phyloP scores from a whole-genome alignment of 441 rosid species.

The Populus tomentosa region DNA sequence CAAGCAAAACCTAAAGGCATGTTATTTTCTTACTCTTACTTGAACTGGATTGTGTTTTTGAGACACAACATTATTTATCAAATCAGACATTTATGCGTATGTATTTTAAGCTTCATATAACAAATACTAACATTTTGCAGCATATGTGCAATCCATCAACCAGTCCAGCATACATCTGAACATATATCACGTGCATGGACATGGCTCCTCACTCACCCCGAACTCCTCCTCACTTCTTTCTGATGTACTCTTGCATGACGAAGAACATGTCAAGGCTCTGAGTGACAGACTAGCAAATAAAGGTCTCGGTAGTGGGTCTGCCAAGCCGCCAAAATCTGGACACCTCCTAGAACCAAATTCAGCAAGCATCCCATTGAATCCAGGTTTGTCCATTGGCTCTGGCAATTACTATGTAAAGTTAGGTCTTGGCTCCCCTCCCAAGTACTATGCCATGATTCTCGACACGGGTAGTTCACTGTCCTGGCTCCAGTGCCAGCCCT shows the following conservation, averaged over 20 bases:
- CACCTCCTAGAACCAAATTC: conserved; percentile 7
- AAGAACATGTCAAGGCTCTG: conserved; percentile 17
- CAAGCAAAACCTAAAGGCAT: not conserved
- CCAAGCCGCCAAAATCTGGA: not conserved
- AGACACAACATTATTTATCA: not conserved
- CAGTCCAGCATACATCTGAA: conserved; percentile 13
- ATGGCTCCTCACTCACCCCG: conserved; percentile 12
- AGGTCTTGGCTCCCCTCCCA: conserved; percentile 41
- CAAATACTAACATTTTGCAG: conserved; percentile 15
- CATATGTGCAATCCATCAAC: not conserved
- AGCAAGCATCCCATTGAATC: conserved; percentile 15
- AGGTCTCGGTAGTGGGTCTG: not conserved
- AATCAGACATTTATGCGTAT: not conserved
- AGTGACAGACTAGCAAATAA: conserved; percentile 2
- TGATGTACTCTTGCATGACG: conserved; percentile 20
- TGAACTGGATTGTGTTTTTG: not conserved
- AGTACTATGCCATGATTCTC: conserved; percentile 34
- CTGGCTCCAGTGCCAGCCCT: conserved; percentile 54
- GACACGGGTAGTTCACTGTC: conserved; percentile 49
- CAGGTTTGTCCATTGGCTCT: conserved; percentile 29
- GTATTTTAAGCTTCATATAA: not conserved
- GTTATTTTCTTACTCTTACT: not conserved
- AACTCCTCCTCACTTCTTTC: conserved; percentile 13
- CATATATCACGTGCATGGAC: conserved; percentile 19
- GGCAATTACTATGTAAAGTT: conserved; percentile 38